These are phyloP conservation scores for Lentinula aciculospora DNA, from an alignment of 768 basidiomycete genomes.

Conservation along the genomic window DNA sequence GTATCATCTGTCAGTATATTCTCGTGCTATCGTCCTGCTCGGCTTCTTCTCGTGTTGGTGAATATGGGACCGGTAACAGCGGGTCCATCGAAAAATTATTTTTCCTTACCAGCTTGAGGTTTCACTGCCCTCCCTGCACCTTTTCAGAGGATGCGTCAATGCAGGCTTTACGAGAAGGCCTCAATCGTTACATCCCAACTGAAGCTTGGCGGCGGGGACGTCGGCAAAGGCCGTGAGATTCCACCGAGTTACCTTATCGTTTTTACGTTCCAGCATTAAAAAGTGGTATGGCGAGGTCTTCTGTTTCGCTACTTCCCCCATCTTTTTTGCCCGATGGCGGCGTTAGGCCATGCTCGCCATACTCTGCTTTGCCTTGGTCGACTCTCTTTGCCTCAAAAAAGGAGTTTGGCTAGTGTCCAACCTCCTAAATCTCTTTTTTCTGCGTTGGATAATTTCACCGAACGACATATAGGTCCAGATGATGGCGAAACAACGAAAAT, in stretches of 20 bases:
- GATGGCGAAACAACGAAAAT: conserved; percentile 73
- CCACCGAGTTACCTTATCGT: conserved; percentile 13
- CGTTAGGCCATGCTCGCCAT: conserved; percentile 20
- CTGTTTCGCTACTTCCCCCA: conserved; percentile 8
- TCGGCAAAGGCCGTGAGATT: background rate
- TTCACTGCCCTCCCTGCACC: background rate
- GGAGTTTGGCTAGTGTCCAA: conserved; percentile 57
- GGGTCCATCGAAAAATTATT: background rate
- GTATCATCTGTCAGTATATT: background rate
- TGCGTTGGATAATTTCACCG: conserved; percentile 83
- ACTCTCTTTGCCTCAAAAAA: conserved; percentile 15
- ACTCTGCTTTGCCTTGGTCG: conserved; percentile 17
- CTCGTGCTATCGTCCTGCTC: background rate
- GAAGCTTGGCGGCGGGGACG: background rate
- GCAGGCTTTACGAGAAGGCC: background rate
- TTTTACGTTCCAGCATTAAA: background rate
- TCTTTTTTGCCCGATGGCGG: conserved; percentile 18
- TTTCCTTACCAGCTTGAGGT: background rate
- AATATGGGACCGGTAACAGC: background rate
- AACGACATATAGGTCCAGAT: conserved; percentile 92
- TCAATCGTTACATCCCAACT: background rate
- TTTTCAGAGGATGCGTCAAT: background rate
- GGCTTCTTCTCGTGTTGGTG: background rate
- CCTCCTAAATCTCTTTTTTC: conserved; percentile 64
- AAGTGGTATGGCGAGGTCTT: conserved; percentile 10